phyloP scores from a whole-genome alignment of 495 filamentous ascomycete genomes.

The Aspergillus baeticus region DNA sequence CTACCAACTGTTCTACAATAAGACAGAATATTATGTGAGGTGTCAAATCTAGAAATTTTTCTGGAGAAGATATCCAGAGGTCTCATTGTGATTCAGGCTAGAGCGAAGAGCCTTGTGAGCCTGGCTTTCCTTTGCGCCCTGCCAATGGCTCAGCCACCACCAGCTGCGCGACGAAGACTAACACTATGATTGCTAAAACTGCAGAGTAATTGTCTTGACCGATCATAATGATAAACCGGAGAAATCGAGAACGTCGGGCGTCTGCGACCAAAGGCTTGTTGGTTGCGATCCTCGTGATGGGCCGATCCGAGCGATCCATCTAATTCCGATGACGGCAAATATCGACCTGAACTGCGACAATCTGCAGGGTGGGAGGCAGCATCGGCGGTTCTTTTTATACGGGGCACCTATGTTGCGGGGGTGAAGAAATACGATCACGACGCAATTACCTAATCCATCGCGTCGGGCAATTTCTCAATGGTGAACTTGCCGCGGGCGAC shows the following conservation, averaged over 20 bases:
- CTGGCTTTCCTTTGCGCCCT: not conserved
- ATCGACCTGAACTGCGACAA: constrained; percentile 5
- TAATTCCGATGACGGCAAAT: not conserved
- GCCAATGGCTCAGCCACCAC: constrained; percentile 5
- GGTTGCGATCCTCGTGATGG: too few relatives aligned
- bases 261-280: too few relatives aligned
- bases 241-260: too few relatives aligned
- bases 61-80: too few relatives aligned
- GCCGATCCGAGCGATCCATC: not conserved
- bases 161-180: not conserved
- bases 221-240: too few relatives aligned
- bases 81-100: not conserved
- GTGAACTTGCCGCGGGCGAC: constrained; percentile 84
- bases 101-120: not conserved
- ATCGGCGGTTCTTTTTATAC: not conserved
- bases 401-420: not conserved
- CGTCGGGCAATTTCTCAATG: constrained; percentile 87
- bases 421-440: not conserved
- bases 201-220: too few relatives aligned
- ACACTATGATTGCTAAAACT: too few relatives aligned
- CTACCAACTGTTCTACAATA: too few relatives aligned
- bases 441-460: constrained; percentile 47
- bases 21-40: too few relatives aligned
- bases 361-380: constrained; percentile 6
- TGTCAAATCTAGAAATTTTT: too few relatives aligned